Evolutionary conservation across 257 asterid species (phyloP).

Genomic region (Rehmannia glutinosa): DNA sequence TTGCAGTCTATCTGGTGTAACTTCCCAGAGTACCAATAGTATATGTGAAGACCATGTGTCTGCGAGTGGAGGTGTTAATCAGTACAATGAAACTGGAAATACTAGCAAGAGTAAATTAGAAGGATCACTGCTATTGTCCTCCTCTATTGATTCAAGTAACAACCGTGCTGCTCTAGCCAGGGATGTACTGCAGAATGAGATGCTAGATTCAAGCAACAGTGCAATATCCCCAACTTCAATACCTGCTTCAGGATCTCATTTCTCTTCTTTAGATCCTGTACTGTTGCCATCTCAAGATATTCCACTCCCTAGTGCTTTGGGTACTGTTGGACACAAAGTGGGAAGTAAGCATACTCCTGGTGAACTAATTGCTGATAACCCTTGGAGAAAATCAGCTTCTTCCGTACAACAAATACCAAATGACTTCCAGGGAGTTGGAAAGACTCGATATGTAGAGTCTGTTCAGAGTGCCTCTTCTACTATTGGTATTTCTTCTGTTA

Average conservation of each 20-base stretch:
- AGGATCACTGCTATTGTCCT: slow-evolving; percentile 19
- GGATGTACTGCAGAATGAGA: slow-evolving; percentile 20
- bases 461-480: slow-evolving; percentile 28
- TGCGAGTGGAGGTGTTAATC: slow-evolving; percentile 13
- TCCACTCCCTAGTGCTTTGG: slow-evolving; percentile 20
- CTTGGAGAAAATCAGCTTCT: slow-evolving; percentile 18
- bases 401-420: slow-evolving; percentile 31
- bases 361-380: slow-evolving; percentile 20
- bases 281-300: slow-evolving; percentile 32
- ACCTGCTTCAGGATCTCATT: slow-evolving; percentile 22
- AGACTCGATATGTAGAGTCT: slow-evolving; percentile 35
- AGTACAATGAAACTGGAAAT: slow-evolving; percentile 13
- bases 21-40: slow-evolving; percentile 23
- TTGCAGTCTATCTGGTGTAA: slow-evolving; percentile 38
- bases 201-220: slow-evolving; percentile 7
- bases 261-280: slow-evolving; percentile 34
- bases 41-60: slow-evolving; percentile 15
- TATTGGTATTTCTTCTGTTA: slow-evolving; percentile 32
- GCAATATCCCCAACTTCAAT: slow-evolving; percentile 11
- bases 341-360: slow-evolving; percentile 17
- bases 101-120: slow-evolving; percentile 25
- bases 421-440: slow-evolving; percentile 32
- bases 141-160: slow-evolving; percentile 22
- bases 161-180: background rate
- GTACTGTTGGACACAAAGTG: slow-evolving; percentile 17